Conservation (phyloP, 2,329 filamentous ascomycete species). For the Diaporthe aspalathi region DNA sequence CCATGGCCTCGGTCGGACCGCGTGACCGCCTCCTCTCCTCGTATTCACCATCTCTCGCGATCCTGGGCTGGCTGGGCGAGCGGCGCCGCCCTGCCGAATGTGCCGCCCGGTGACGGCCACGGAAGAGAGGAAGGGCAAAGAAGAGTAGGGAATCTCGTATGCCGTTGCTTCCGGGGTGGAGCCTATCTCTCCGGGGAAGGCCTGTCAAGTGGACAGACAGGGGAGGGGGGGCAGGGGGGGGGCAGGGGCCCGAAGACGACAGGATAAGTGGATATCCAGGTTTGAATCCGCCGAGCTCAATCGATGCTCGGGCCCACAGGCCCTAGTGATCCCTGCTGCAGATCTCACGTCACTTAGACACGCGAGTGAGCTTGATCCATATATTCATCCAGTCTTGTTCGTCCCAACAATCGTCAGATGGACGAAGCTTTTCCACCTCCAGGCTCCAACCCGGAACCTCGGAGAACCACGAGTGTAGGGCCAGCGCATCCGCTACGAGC, state of each 20-base stretch:
- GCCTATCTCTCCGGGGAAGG: constrained; percentile 11
- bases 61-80: not conserved
- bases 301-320: constrained; percentile 11
- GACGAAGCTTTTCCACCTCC: constrained; percentile 1
- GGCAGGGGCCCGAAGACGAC: too few relatives aligned
- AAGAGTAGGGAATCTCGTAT: not conserved
- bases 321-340: constrained; percentile 12
- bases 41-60: not conserved
- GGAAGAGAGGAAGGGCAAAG: not conserved
- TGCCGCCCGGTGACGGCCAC: constrained; percentile 5
- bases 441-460: not conserved
- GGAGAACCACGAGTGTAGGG: not conserved
- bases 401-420: constrained; percentile 22
- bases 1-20: constrained; percentile 8
- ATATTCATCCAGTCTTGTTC: not conserved
- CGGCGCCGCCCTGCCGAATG: not conserved
- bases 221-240: too few relatives aligned
- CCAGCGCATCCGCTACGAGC: not conserved
- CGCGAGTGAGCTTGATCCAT: not conserved
- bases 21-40: not conserved
- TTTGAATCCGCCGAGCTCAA: not conserved
- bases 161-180: constrained; percentile 26
- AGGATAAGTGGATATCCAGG: not conserved
- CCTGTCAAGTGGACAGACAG: constrained; percentile 8
- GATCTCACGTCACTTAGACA: constrained; percentile 24